These are phyloP conservation scores for Paecilomyces formosus DNA, from an alignment of 2,329 filamentous ascomycete genomes.

Conservation along the genomic window DNA sequence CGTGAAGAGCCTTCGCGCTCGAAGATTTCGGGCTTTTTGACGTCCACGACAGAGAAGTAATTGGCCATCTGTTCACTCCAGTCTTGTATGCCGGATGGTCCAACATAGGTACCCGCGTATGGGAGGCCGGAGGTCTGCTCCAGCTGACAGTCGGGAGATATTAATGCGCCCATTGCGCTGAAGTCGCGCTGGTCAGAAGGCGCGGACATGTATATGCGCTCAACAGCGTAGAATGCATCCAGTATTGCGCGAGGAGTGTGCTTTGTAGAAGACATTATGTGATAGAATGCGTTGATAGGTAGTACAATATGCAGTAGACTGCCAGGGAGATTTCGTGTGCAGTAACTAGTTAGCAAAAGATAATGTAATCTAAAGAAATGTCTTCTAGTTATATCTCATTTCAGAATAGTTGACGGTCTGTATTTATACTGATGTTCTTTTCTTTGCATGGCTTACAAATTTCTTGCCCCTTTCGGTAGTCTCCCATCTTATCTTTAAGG, in stretches of 20 bases:
- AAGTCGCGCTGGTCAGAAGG: slow-evolving; percentile 23
- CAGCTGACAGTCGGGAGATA: slow-evolving; percentile 18
- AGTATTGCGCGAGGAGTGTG: slow-evolving; percentile 19
- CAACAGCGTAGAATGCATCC: slow-evolving; percentile 27
- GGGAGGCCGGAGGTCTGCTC: slow-evolving; percentile 27
- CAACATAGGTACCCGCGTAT: slow-evolving; percentile 23
- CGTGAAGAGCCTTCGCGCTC: slow-evolving; percentile 19
- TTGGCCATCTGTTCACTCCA: slow-evolving; percentile 24
- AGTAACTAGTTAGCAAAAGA: too few species aligned
- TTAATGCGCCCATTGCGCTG: slow-evolving; percentile 16
- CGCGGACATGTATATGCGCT: slow-evolving; percentile 25
- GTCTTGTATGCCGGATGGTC: slow-evolving; percentile 22
- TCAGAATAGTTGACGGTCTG: too few species aligned
- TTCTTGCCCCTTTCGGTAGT: too few species aligned
- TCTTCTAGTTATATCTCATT: too few species aligned
- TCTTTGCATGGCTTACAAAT: too few species aligned
- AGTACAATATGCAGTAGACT: too few species aligned
- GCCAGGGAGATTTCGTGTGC: too few species aligned
- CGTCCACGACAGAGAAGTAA: slow-evolving; percentile 18
- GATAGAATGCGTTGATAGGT: too few species aligned
- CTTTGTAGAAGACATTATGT: slow-evolving; percentile 32
- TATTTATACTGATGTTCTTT: too few species aligned
- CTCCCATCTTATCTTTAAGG: too few species aligned
- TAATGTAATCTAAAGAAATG: too few species aligned
- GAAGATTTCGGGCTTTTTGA: slow-evolving; percentile 24